Percentiles rank a stretch among this genome's conserved stretches.
Conservation (phyloP, 495 filamentous ascomycete genomes). For the Neurospora sp. region DNA sequence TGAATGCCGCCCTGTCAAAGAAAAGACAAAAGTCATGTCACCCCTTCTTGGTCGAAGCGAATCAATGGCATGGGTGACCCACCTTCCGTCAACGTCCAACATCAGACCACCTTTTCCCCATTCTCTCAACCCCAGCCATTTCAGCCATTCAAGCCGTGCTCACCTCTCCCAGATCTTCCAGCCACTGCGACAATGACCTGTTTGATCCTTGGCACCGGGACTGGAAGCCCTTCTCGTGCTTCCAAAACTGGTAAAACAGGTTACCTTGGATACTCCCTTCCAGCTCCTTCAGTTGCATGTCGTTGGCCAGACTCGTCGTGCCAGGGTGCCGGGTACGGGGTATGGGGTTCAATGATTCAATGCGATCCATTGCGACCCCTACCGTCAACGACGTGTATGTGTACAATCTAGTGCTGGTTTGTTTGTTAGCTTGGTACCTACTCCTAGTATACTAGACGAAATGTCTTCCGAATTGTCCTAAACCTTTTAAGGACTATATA, state of each 20-base stretch:
- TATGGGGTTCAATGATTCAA: not conserved
- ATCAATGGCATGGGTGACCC: not conserved
- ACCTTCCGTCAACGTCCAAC: conserved; percentile 3
- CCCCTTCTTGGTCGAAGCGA: not conserved
- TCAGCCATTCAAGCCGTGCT: not conserved
- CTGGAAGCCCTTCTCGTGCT: not conserved
- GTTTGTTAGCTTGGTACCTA: no score
- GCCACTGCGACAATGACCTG: not conserved
- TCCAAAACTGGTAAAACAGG: not conserved
- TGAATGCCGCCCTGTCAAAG: not conserved
- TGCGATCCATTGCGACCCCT: not conserved
- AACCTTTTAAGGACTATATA: no score
- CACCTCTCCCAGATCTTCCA: not conserved
- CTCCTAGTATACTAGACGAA: no score
- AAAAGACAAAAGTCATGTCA: not conserved
- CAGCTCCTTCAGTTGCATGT: not conserved
- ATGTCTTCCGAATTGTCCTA: no score
- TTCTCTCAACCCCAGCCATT: not conserved
- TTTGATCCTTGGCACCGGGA: not conserved
- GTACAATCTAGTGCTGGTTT: no score
- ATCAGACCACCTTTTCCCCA: conserved; percentile 14
- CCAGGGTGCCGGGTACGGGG: not conserved
- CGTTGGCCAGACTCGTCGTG: not conserved
- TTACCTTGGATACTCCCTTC: not conserved
- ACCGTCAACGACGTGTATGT: not conserved